A percentile compares a stretch with the other conserved stretches of the same genome.
These are phyloP conservation scores for Paxillus ammoniavirescens DNA, from an alignment of 768 basidiomycete species.

Conservation along the genomic window DNA sequence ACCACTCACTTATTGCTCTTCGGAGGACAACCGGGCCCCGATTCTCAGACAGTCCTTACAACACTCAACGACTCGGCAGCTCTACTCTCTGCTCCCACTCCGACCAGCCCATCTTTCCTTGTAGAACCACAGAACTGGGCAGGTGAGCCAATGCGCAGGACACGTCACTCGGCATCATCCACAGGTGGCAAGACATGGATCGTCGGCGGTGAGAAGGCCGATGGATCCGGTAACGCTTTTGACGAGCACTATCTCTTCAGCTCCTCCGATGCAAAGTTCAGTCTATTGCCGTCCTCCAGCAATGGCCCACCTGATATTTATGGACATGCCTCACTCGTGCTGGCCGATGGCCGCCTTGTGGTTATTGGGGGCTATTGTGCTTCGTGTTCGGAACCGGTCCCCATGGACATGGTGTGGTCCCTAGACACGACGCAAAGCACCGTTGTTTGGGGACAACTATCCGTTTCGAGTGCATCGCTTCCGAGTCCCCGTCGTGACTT, in stretches of 20 bases:
- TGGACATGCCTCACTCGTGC: slow-evolving; percentile 71
- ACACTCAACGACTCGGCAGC: slow-evolving; percentile 61
- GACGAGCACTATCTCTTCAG: slow-evolving; percentile 65
- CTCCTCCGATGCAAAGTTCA: slow-evolving; percentile 50
- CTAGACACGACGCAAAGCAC: slow-evolving; percentile 54
- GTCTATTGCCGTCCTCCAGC: slow-evolving; percentile 44
- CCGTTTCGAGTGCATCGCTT: slow-evolving; percentile 38
- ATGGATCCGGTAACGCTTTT: slow-evolving; percentile 67
- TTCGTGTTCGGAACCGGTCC: slow-evolving; percentile 45
- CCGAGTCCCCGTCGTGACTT: slow-evolving; percentile 66
- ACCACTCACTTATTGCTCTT: slow-evolving; percentile 57
- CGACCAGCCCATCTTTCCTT: slow-evolving; percentile 42
- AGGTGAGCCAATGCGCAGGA: slow-evolving; percentile 68
- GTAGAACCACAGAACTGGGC: slow-evolving; percentile 53
- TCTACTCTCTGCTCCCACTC: slow-evolving; percentile 46
- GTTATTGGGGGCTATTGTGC: slow-evolving; percentile 72
- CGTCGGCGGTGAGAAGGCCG: slow-evolving; percentile 79
- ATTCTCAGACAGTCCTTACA: slow-evolving; percentile 49
- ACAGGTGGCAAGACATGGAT: slow-evolving; percentile 59
- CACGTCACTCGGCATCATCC: slow-evolving; percentile 67
- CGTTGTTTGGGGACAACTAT: slow-evolving; percentile 49
- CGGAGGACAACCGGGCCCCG: slow-evolving; percentile 71
- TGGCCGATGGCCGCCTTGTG: slow-evolving; percentile 66
- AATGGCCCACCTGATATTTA: slow-evolving; percentile 65
- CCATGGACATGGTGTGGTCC: slow-evolving; percentile 60